Conservation (phyloP, 1,139 yeast species). For the Kurtzmaniella quercitrusa region DNA sequence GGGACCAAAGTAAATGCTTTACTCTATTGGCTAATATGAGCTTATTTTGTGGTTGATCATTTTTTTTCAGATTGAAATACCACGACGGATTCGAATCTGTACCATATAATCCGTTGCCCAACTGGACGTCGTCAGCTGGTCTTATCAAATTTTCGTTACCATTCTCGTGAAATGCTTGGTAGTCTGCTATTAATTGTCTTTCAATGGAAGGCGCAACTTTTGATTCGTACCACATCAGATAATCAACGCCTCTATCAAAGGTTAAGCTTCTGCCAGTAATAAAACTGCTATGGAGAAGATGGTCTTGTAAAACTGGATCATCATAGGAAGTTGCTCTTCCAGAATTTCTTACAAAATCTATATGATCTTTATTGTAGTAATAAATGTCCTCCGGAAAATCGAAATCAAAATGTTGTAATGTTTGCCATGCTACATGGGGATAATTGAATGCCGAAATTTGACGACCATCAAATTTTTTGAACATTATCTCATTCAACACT, state of each 20-base stretch:
- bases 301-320: background rate
- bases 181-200: background rate
- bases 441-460: constrained; percentile 4
- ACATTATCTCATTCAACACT: constrained; percentile 20
- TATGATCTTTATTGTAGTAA: constrained; percentile 12
- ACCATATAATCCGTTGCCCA: background rate
- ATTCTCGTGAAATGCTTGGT: background rate
- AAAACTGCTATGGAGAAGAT: background rate
- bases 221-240: constrained; percentile 7
- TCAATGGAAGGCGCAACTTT: background rate
- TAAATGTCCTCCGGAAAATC: constrained; percentile 8
- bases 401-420: constrained; percentile 17
- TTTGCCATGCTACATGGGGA: constrained; percentile 15
- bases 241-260: constrained; percentile 1
- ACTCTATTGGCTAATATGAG: background rate
- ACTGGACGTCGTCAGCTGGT: background rate
- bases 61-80: background rate
- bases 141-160: background rate
- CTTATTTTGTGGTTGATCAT: background rate
- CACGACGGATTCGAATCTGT: constrained; percentile 1
- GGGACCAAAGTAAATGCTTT: background rate
- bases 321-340: background rate
- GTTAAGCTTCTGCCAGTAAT: background rate
- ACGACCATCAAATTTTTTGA: constrained; percentile 14
- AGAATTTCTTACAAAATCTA: constrained; percentile 6